These are phyloP conservation scores for Talaromyces albobiverticillius DNA, from an alignment of 2,329 filamentous ascomycete genomes.

Conservation along the genomic window DNA sequence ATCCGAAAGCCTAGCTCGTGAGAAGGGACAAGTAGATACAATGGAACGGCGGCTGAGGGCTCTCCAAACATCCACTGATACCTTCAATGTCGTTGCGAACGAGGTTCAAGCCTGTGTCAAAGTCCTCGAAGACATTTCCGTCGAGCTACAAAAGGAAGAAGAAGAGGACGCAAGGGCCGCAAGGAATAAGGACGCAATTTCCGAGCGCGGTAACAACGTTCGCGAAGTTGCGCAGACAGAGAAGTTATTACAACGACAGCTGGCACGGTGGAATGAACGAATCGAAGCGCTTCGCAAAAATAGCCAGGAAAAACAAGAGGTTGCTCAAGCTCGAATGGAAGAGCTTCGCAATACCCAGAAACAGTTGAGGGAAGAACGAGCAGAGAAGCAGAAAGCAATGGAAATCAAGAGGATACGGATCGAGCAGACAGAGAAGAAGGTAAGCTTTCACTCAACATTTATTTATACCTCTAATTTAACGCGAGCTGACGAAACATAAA, in stretches of 20 bases:
- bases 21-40: constrained; percentile 81
- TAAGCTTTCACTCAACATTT: constrained; percentile 41
- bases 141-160: constrained; percentile 86
- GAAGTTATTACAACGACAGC: constrained; percentile 75
- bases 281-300: constrained; percentile 80
- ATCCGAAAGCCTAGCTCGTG: constrained; percentile 70
- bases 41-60: constrained; percentile 85
- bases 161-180: constrained; percentile 79
- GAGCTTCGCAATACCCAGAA: constrained; percentile 77
- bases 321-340: constrained; percentile 86
- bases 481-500: constrained; percentile 20
- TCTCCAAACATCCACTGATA: constrained; percentile 86
- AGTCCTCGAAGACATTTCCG: constrained; percentile 79
- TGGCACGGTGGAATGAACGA: constrained; percentile 80
- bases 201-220: constrained; percentile 83
- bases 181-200: constrained; percentile 80
- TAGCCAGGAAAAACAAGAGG: constrained; percentile 74
- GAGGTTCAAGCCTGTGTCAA: constrained; percentile 89
- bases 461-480: neutral
- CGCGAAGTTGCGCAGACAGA: constrained; percentile 89
- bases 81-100: constrained; percentile 76
- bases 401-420: constrained; percentile 89
- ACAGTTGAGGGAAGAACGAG: constrained; percentile 77
- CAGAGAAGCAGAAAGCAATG: constrained; percentile 85
- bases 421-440: constrained; percentile 98